A percentile compares a stretch with the other conserved stretches of the same genome.
Evolutionary conservation across 2,329 filamentous ascomycete species (phyloP).

Genomic region (Ramichloridium luteum): DNA sequence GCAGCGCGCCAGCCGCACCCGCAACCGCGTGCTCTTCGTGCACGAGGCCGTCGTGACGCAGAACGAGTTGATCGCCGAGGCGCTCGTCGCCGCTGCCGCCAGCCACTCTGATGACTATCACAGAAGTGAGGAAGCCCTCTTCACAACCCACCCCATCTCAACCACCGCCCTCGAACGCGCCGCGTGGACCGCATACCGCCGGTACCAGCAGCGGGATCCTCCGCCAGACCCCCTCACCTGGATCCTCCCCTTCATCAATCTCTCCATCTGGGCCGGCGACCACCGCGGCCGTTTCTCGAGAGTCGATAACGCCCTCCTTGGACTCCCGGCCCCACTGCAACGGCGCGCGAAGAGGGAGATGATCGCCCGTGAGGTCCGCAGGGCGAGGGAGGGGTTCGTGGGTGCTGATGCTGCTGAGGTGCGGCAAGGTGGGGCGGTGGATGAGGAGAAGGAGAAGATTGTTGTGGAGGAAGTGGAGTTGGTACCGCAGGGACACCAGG

Average conservation of each 20-base stretch:
- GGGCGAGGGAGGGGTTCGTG: too few species aligned
- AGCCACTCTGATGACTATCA: too few species aligned
- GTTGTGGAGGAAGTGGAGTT: too few species aligned
- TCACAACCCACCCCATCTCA: not conserved
- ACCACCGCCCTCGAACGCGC: conserved; percentile 2
- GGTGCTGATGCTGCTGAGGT: too few species aligned
- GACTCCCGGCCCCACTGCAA: too few species aligned
- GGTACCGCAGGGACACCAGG: too few species aligned
- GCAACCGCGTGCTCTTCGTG: conserved; percentile 22
- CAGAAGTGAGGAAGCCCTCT: too few species aligned
- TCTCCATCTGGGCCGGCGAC: conserved; percentile 2
- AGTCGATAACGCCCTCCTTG: conserved; percentile 5
- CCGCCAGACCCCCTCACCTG: conserved; percentile 3
- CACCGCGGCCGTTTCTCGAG: conserved; percentile 1
- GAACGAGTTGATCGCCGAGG: conserved; percentile 19
- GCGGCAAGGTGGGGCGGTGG: too few species aligned
- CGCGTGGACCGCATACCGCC: conserved; percentile 1
- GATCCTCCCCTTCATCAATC: conserved; percentile 8
- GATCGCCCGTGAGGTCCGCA: too few species aligned
- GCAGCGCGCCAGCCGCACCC: conserved; percentile 17
- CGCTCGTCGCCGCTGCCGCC: not conserved
- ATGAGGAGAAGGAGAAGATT: too few species aligned
- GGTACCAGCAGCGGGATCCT: too few species aligned
- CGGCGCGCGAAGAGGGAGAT: too few species aligned
- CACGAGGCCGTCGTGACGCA: conserved; percentile 22